Conservation (phyloP, 1,284 basidiomycete species). For the Ganoderma leucocontextum region DNA sequence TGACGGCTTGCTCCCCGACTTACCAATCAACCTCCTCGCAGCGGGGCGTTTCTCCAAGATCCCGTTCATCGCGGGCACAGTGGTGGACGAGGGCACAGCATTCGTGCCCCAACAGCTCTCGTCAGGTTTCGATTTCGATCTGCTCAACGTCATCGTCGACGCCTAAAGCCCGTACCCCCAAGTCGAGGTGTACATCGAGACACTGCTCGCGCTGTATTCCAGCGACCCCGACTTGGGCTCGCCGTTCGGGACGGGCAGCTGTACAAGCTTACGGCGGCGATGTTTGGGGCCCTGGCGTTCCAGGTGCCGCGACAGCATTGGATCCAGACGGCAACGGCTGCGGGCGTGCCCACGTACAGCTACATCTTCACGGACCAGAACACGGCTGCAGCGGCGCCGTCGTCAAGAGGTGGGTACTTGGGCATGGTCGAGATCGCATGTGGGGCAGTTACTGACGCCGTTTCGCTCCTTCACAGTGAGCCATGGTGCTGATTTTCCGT, state of each 20-base stretch:
- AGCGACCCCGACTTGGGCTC: constrained; percentile 57
- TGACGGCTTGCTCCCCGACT: constrained; percentile 27
- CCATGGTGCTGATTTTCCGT: constrained; percentile 51
- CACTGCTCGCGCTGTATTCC: constrained; percentile 54
- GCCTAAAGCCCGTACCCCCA: constrained; percentile 35
- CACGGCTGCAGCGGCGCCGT: constrained; percentile 30
- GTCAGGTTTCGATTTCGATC: background rate
- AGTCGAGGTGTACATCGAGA: constrained; percentile 23
- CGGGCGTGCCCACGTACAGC: background rate
- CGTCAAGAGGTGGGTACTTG: background rate
- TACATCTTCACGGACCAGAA: constrained; percentile 52
- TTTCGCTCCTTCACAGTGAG: constrained; percentile 38
- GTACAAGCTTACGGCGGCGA: constrained; percentile 55
- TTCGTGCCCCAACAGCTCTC: background rate
- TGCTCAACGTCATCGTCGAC: background rate
- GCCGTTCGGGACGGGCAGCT: constrained; percentile 58
- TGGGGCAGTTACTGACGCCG: background rate
- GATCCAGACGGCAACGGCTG: background rate
- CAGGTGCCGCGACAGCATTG: constrained; percentile 48
- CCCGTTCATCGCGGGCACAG: constrained; percentile 30
- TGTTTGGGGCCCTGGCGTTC: constrained; percentile 53
- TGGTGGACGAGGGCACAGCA: constrained; percentile 29
- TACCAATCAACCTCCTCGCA: constrained; percentile 31
- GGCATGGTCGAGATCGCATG: background rate
- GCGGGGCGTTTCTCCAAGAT: constrained; percentile 26